A percentile compares a stretch with the other conserved stretches of the same genome.
These are phyloP conservation scores for Cytospora piceicola DNA, from an alignment of 2,329 filamentous ascomycete species.

Conservation along the genomic window DNA sequence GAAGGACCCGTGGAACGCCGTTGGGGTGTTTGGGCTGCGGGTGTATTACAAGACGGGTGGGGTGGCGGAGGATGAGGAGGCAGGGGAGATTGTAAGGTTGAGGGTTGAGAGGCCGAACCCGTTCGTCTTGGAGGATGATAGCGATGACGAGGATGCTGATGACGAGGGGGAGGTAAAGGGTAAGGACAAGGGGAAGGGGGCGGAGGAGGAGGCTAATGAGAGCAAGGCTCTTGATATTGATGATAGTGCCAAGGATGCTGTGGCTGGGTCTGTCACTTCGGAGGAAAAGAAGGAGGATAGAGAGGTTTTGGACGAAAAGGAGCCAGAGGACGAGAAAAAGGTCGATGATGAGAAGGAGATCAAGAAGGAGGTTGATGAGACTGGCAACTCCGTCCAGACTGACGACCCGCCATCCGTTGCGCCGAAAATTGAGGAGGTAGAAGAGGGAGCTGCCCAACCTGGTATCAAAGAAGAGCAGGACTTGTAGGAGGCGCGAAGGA, in stretches of 20 bases:
- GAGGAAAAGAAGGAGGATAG: slow-evolving; percentile 20
- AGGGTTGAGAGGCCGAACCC: slow-evolving; percentile 36
- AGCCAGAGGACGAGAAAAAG: not conserved
- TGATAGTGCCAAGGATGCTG: slow-evolving; percentile 40
- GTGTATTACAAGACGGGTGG: slow-evolving; percentile 55
- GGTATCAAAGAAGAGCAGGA: slow-evolving; percentile 26
- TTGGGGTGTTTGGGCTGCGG: slow-evolving; percentile 62
- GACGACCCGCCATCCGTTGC: not conserved
- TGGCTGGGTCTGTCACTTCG: slow-evolving; percentile 19
- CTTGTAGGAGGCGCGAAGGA: slow-evolving; percentile 27
- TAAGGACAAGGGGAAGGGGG: slow-evolving; percentile 15
- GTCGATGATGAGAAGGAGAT: not conserved
- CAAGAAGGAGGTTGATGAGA: not conserved
- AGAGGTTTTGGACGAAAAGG: slow-evolving; percentile 7
- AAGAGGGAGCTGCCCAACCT: slow-evolving; percentile 5
- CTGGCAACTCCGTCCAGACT: not conserved
- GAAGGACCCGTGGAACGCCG: slow-evolving; percentile 64
- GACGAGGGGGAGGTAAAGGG: slow-evolving; percentile 27
- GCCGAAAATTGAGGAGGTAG: not conserved
- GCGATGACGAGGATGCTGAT: slow-evolving; percentile 41
- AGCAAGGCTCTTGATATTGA: slow-evolving; percentile 39
- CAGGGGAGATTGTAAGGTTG: slow-evolving; percentile 35
- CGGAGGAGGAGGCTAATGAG: slow-evolving; percentile 27
- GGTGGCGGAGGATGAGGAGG: slow-evolving; percentile 21
- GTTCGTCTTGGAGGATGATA: slow-evolving; percentile 30